Evolutionary conservation across 805 yeast genomes (phyloP).

Genomic region (Ogataea degrootiae): DNA sequence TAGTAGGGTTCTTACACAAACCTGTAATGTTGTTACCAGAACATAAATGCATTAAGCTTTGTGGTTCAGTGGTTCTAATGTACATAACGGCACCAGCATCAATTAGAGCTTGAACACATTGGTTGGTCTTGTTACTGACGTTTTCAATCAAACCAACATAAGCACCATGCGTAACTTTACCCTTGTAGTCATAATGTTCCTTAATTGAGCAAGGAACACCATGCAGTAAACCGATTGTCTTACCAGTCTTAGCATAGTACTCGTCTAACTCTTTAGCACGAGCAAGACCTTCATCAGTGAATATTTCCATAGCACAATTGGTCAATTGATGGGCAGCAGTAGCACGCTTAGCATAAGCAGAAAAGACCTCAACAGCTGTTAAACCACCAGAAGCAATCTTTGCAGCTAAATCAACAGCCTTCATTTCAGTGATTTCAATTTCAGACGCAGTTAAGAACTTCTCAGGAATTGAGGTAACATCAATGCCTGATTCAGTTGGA

Average conservation of each 20-base stretch:
- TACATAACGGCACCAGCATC: slow-evolving; percentile 54
- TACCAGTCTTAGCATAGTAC: slow-evolving; percentile 38
- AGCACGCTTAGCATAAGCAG: slow-evolving; percentile 45
- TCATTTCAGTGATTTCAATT: slow-evolving; percentile 38
- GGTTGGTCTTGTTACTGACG: slow-evolving; percentile 36
- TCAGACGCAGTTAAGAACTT: slow-evolving; percentile 19
- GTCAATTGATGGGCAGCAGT: slow-evolving; percentile 46
- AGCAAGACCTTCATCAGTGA: slow-evolving; percentile 42
- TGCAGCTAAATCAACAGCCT: slow-evolving; percentile 29
- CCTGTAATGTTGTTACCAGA: slow-evolving; percentile 54
- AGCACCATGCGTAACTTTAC: slow-evolving; percentile 48
- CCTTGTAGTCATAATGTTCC: slow-evolving; percentile 51
- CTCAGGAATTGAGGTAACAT: no score
- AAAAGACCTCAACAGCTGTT: slow-evolving; percentile 38
- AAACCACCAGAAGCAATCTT: slow-evolving; percentile 36
- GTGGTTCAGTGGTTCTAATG: slow-evolving; percentile 54
- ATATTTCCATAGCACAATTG: slow-evolving; percentile 44
- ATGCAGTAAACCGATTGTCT: slow-evolving; percentile 53
- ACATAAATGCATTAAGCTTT: slow-evolving; percentile 51
- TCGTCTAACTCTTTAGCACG: slow-evolving; percentile 51
- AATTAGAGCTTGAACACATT: slow-evolving; percentile 37
- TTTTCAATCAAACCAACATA: slow-evolving; percentile 36
- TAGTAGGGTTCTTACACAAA: slow-evolving; percentile 44
- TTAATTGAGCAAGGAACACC: slow-evolving; percentile 62
- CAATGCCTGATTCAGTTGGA: no score